Evolutionary conservation across 495 filamentous ascomycete species (phyloP).

Genomic region (Podospora comata): DNA sequence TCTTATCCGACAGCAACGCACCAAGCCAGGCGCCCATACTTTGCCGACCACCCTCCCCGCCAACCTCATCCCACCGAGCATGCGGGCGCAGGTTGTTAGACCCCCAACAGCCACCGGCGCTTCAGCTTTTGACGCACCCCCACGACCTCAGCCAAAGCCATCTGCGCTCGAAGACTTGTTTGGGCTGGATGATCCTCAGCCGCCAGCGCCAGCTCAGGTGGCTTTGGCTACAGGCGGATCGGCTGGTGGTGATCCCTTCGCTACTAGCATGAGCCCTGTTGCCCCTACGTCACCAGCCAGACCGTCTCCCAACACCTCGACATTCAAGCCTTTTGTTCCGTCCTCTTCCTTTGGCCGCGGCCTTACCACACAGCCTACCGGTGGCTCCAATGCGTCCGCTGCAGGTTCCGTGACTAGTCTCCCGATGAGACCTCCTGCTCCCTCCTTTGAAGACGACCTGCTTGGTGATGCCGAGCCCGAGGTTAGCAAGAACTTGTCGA

Average conservation of each 20-base stretch:
- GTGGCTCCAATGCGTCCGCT: constrained; percentile 57
- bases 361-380: constrained; percentile 73
- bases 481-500: constrained; percentile 77
- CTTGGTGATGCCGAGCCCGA: constrained; percentile 91
- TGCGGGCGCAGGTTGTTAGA: constrained; percentile 65
- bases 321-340: constrained; percentile 87
- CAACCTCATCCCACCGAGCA: constrained; percentile 81
- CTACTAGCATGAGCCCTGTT: constrained; percentile 42
- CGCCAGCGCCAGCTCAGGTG: constrained; percentile 52
- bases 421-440: constrained; percentile 32
- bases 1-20: constrained; percentile 82
- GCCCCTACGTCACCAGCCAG: constrained; percentile 54
- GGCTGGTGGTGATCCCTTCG: constrained; percentile 56
- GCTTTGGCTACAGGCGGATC: constrained; percentile 73
- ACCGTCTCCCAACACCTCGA: constrained; percentile 46
- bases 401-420: constrained; percentile 22
- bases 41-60: constrained; percentile 73
- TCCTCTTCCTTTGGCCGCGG: constrained; percentile 86
- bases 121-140: constrained; percentile 42
- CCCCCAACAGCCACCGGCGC: constrained; percentile 38
- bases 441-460: constrained; percentile 75
- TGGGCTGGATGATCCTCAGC: constrained; percentile 70
- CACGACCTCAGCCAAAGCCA: constrained; percentile 48
- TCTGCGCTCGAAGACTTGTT: constrained; percentile 90
- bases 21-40: constrained; percentile 56